Base-by-base conservation (phyloP, 2,329 filamentous ascomycete species). In the Aureobasidium sp. region DNA sequence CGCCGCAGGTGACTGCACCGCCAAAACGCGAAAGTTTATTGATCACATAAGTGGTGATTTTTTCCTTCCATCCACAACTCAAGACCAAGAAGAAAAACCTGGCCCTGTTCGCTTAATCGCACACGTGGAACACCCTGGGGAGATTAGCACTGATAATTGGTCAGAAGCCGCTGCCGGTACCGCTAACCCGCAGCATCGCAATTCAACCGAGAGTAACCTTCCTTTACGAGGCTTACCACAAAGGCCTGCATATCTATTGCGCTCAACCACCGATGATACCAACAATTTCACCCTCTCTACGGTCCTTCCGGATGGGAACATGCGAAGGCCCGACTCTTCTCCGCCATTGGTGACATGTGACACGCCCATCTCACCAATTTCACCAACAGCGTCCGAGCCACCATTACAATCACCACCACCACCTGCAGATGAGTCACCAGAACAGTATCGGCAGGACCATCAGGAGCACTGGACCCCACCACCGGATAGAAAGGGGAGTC, bases 1-100 rank as follows among this genome's bases (percentile, higher is more conserved):
- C 67, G 89, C 90, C 25, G 91, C 92, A 48, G 93, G 93, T 44
- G 91, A 96, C 68, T 97, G 93, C 73, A 89, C 96, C 22, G 87
- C 89, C 7, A 93, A 92, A 75, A 88, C 92, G 12, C 91, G 91
- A 69, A 82, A 85, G 71, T 86, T 95, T 48, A 88, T 99, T 63
- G 91, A 96, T 75, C 84, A 88, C 64, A 91, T 94, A 22, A 51
- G 25, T 22, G 57, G 57, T 65, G 72, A 51, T 34, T 60, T 60
- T 22, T 34, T 34, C 41, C 57, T 60, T 17, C 15, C 36, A 20
- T 48, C 36, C 20, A n/a, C 14, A 20, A 48, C 29, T 22, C 41
- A 29, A 37, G 42, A 20, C 20, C 53, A 57, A 8, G 27, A 57
- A 6, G 7, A 57, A 34, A 31, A 34, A 1, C 36, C 29, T n/a